phyloP scores from a whole-genome alignment of 116 monocot species.

The Posidonia oceanica region DNA sequence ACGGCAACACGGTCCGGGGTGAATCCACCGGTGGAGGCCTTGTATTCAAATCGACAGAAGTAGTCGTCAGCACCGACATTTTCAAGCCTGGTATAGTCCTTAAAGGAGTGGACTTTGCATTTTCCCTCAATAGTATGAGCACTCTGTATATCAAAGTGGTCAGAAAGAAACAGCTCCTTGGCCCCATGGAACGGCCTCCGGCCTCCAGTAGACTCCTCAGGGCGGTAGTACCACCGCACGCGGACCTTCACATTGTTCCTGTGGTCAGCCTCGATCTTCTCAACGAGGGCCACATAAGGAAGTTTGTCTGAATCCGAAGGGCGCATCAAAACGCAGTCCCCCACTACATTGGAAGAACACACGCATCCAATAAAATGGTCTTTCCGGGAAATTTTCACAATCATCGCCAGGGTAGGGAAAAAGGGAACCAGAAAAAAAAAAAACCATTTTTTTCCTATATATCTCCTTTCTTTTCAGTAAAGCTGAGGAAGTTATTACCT shows the following conservation, averaged over 20 bases:
- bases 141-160: conserved; percentile 39
- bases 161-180: conserved; percentile 39
- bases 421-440: background rate
- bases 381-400: too few relatives aligned
- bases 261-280: conserved; percentile 36
- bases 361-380: too few relatives aligned
- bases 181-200: conserved; percentile 36
- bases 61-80: conserved; percentile 42
- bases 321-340: conserved; percentile 39
- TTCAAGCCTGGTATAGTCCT: conserved; percentile 38
- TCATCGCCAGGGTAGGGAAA: too few relatives aligned
- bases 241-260: conserved; percentile 25
- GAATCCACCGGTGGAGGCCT: conserved; percentile 32
- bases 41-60: conserved; percentile 41
- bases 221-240: conserved; percentile 42
- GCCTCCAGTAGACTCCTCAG: conserved; percentile 33
- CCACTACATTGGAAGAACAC: conserved; percentile 4
- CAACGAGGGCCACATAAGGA: conserved; percentile 33
- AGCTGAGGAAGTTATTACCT: conserved; percentile 12
- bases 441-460: background rate
- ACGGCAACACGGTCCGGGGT: conserved; percentile 30
- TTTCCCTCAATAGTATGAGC: conserved; percentile 33
- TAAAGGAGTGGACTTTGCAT: conserved; percentile 38
- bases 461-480: background rate
- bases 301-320: conserved; percentile 28